Evolutionary conservation across 2,329 filamentous ascomycete species (phyloP), one percentile per base, ranked within the genome.

Genomic region (Aspergillus ibericus): DNA sequence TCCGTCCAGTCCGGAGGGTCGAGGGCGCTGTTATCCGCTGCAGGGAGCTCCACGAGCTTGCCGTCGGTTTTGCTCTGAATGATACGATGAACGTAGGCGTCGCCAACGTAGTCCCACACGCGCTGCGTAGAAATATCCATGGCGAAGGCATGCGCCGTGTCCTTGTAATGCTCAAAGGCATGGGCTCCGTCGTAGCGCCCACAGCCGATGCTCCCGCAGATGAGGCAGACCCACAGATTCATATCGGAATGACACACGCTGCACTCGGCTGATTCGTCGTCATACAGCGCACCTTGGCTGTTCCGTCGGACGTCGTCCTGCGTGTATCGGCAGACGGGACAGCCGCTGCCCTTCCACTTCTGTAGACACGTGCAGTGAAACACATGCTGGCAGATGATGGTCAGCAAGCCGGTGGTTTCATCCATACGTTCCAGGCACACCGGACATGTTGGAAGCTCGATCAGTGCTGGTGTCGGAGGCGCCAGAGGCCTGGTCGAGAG

Each of bases 401-500:
- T 99, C 71, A 99, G 85, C 2, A 99, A 81, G 0, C 95, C 95
- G 0, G 92, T 96, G 0, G 93, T 97, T 73, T 98, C 93, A 70
- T 99, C 95, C 95, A 99, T 99, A 49, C 93, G 88, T 74, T 99
- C 95, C 5, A 99, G 83, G 66, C 95, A 99, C 9, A 99, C 95
- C 0, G 95, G 93, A 64, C 95, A 99, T 1, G 95, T 98, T 1
- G 95, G 95, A 12, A 99, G 80, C 77, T 99, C 95, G 55, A 96
- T 84, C 1, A 98, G 82, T 51, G 91, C 89, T 1, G 93, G 90
- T 0, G 93, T 96, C 1, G 85, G 85, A n/a, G 87, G 87, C 12
- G 87, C 84, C n/a, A 85, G 77, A 10, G 87, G 87, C 69, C 88
- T 88, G 7, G 79, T 80, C 2, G 83, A 83, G 13, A 86, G 75